Evolutionary conservation across 352 stramenopile species (phyloP), one percentile per base, ranked within the genome.

Genomic region (Phytophthora sp.): DNA sequence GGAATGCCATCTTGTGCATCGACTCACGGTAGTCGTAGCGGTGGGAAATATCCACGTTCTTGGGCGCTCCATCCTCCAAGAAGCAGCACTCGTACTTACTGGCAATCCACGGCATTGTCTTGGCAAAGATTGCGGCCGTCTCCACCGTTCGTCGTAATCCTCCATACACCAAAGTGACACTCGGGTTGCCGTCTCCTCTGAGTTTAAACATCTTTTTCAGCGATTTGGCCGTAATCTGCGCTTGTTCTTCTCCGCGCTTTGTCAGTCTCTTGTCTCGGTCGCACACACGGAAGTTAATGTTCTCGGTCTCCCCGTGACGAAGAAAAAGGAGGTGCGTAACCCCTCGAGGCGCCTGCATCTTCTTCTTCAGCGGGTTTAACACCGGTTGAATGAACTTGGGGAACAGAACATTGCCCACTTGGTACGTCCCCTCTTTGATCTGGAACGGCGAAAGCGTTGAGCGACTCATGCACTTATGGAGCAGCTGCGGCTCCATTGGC

Each of bases 211-310:
- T 74, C n/a, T 78, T 74, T 6, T 63, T 72, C 18, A 95, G 30
- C 38, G 74, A 79, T 15, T 72, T 67, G 2, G 84, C 84, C 0
- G 82, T 90, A 33, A 79, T 64, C 24, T 79, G 65, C 0, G 84
- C 84, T 35, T 92, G 82, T 35, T 88, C 73, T 38, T 80, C 72
- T 20, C 86, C 84, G 7, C 78, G 73, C 20, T 73, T 63, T 4
- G 86, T 93, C 21, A 95, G 68, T 39, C 69, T 76, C 58, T 95
- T 95, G 44, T 95, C 84, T 21, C 74, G 74, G 55, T 95, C 86
- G 15, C 71, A 73, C 2, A 92, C 83, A 20, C 81, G 70, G 41
- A 95, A 95, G 46, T 93, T 85, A n/a, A 93, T 92, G 63, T 95
- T 95, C 54, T 93, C 79, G 0, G 82, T 80, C 62, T 95, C 86